A percentile compares a stretch with the other conserved stretches of the same genome.
These are phyloP conservation scores for Moesziomyces antarcticus DNA, from an alignment of 1,284 basidiomycete species.

Conservation along the genomic window DNA sequence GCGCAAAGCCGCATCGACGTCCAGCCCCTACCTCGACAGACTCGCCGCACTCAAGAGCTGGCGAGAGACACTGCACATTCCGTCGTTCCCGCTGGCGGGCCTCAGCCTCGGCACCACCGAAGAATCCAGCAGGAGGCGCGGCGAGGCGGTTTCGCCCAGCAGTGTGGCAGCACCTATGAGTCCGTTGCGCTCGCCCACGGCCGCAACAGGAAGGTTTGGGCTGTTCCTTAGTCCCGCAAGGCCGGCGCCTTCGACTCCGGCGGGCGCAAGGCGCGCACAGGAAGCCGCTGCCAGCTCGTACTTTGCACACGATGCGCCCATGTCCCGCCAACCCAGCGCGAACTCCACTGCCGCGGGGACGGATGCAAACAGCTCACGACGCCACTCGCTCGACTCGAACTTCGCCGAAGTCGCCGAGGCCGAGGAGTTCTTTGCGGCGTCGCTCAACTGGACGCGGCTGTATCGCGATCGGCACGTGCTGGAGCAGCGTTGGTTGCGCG, in stretches of 20 bases:
- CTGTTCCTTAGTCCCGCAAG: constrained; percentile 36
- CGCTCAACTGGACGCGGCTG: constrained; percentile 36
- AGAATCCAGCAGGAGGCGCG: not conserved
- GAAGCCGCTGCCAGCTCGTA: constrained; percentile 22
- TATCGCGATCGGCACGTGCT: constrained; percentile 34
- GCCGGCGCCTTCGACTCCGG: constrained; percentile 22
- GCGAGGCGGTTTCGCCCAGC: constrained; percentile 1
- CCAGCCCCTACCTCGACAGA: constrained; percentile 23
- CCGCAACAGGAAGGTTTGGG: constrained; percentile 33
- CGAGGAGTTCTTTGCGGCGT: constrained; percentile 40
- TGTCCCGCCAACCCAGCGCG: constrained; percentile 22
- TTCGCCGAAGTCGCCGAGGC: constrained; percentile 27
- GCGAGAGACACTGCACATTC: constrained; percentile 48
- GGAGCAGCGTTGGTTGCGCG: constrained; percentile 39
- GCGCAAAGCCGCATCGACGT: constrained; percentile 9
- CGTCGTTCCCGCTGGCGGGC: constrained; percentile 26
- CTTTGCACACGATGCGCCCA: constrained; percentile 6
- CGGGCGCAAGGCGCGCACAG: constrained; percentile 31
- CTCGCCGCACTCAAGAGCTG: constrained; percentile 37
- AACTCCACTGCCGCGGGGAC: constrained; percentile 3
- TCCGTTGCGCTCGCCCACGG: constrained; percentile 35
- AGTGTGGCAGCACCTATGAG: constrained; percentile 16
- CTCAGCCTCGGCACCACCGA: constrained; percentile 12
- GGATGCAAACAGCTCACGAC: not conserved
- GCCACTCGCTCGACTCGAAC: constrained; percentile 14